Percentiles rank a stretch among this genome's conserved stretches.
Evolutionary conservation across 139 green algal genomes (phyloP).

Genomic region (Eudorina sp.): DNA sequence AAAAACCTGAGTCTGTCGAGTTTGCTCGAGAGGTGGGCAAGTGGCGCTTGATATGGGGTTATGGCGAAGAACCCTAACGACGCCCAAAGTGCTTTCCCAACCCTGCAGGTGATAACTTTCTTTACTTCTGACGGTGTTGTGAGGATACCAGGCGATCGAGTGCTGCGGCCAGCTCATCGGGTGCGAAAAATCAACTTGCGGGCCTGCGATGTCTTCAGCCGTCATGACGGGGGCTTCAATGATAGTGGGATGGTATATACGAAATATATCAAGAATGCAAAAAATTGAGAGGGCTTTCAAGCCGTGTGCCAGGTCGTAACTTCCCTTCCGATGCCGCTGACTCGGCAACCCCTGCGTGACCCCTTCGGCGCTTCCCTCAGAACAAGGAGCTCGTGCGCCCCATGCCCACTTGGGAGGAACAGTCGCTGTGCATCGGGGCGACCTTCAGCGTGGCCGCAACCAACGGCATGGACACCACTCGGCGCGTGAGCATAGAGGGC

Average conservation of each 20-base stretch:
- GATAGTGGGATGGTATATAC: no score
- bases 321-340: no score
- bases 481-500: slow-evolving; percentile 76
- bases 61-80: slow-evolving; percentile 1
- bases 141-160: slow-evolving; percentile 6
- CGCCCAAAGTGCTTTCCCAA: background rate
- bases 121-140: slow-evolving; percentile 18
- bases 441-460: slow-evolving; percentile 80
- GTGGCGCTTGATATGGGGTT: background rate
- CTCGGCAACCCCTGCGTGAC: no score
- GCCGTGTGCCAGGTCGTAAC: no score
- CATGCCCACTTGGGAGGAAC: slow-evolving; percentile 78
- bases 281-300: no score
- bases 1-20: background rate
- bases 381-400: slow-evolving; percentile 32
- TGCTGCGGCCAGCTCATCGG: background rate
- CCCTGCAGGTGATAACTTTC: slow-evolving; percentile 34
- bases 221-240: no score
- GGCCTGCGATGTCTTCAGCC: no score
- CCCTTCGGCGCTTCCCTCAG: no score
- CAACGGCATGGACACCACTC: slow-evolving; percentile 75
- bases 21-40: background rate
- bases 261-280: no score
- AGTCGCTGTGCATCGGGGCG: slow-evolving; percentile 82
- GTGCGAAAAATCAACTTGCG: no score